Evolutionary conservation across 1,284 basidiomycete species (phyloP).

Genomic region (Chondrostereum purpureum): DNA sequence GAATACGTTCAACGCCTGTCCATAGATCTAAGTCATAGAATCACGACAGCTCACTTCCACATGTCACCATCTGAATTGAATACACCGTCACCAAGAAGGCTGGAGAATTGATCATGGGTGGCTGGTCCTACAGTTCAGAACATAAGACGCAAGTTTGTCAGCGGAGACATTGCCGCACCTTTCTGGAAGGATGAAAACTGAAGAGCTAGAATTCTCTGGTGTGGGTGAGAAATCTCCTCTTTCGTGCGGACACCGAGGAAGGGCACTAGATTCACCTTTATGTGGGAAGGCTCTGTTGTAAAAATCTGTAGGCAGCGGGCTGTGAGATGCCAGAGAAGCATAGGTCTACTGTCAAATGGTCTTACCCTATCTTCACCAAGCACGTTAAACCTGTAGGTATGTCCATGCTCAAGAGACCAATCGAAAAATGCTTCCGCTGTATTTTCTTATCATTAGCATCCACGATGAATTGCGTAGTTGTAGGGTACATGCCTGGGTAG

Average conservation of each 20-base stretch:
- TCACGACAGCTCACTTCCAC: constrained; percentile 8
- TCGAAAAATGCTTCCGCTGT: too few relatives aligned
- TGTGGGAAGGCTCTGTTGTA: constrained; percentile 34
- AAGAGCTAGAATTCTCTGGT: constrained; percentile 21
- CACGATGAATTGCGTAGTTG: too few relatives aligned
- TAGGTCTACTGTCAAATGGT: too few relatives aligned
- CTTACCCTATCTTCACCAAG: too few relatives aligned
- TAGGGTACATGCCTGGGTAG: too few relatives aligned
- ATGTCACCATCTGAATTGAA: constrained; percentile 12
- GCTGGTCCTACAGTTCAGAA: constrained; percentile 6
- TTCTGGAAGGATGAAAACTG: constrained; percentile 14
- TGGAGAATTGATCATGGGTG: background rate
- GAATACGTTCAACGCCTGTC: background rate
- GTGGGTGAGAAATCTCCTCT: background rate
- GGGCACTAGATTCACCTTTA: constrained; percentile 23
- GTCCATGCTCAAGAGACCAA: too few relatives aligned
- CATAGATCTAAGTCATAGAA: background rate
- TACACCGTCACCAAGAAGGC: constrained; percentile 11
- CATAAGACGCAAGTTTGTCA: too few relatives aligned
- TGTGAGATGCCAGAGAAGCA: too few relatives aligned
- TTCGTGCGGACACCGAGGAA: too few relatives aligned
- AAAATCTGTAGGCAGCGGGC: constrained; percentile 13
- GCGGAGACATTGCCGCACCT: constrained; percentile 5
- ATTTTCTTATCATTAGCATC: too few relatives aligned
- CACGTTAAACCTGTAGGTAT: too few relatives aligned